These are phyloP conservation scores for Raffaelea deltoideospora DNA, from an alignment of 2,329 filamentous ascomycete genomes.

Conservation along the genomic window DNA sequence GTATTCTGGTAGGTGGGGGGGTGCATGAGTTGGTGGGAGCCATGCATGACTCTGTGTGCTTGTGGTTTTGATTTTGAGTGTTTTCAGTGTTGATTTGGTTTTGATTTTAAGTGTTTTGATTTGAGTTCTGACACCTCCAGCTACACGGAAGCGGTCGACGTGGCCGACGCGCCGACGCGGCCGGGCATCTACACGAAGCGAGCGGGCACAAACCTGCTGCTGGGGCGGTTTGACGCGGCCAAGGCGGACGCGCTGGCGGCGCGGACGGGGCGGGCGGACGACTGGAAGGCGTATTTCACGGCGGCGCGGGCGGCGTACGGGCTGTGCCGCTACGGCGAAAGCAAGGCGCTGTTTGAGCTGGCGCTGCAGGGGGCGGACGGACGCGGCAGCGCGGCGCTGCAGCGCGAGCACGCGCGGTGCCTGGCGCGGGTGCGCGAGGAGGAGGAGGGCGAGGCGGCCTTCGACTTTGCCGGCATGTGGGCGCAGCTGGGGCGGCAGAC, in stretches of 20 bases:
- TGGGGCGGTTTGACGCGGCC: constrained; percentile 18
- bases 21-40: neutral
- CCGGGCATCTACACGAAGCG: constrained; percentile 15
- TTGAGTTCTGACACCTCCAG: too few species aligned
- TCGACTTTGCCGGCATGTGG: constrained; percentile 15
- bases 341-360: constrained; percentile 1
- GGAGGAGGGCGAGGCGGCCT: constrained; percentile 12
- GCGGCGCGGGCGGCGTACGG: constrained; percentile 20
- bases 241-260: constrained; percentile 18
- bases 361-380: constrained; percentile 1
- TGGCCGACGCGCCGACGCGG: constrained; percentile 7
- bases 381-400: neutral
- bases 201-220: constrained; percentile 16
- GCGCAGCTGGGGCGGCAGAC: neutral
- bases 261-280: neutral
- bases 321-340: constrained; percentile 15
- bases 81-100: too few species aligned
- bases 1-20: constrained; percentile 15
- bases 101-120: too few species aligned
- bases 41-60: neutral
- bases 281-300: constrained; percentile 11
- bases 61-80: too few species aligned
- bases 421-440: constrained; percentile 14
- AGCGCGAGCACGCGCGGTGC: neutral
- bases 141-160: constrained; percentile 15